A percentile compares a stretch with the other conserved stretches of the same genome.
Conservation (phyloP, 805 yeast genomes). For the Metschnikowia bowlesiae region DNA sequence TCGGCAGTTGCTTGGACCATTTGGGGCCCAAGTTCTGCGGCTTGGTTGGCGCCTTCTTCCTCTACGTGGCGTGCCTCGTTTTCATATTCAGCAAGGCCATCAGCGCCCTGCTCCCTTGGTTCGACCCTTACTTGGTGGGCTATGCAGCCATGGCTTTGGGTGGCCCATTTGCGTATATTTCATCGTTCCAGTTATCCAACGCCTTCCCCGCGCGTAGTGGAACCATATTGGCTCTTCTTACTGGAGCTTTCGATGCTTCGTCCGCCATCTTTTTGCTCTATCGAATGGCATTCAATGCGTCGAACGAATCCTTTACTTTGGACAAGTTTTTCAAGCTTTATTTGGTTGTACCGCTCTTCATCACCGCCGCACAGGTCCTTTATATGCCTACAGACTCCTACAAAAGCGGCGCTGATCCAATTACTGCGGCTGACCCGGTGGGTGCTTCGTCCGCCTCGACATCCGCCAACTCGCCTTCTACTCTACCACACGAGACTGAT, state of each 20-base stretch:
- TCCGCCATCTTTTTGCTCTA: conserved; percentile 51
- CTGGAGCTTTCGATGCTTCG: conserved; percentile 59
- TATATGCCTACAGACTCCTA: conserved; percentile 51
- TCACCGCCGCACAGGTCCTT: conserved; percentile 40
- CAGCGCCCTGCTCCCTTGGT: conserved; percentile 11
- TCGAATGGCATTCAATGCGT: conserved; percentile 34
- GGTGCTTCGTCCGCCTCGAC: no score
- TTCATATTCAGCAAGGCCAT: conserved; percentile 40
- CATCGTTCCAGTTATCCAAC: conserved; percentile 54
- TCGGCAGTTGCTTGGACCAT: conserved; percentile 46
- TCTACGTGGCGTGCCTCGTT: conserved; percentile 42
- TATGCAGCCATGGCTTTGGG: conserved; percentile 53
- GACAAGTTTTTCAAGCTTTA: conserved; percentile 44
- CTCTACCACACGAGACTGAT: conserved; percentile 17
- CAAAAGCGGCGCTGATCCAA: conserved; percentile 30
- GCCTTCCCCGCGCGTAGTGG: conserved; percentile 54
- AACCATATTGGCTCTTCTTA: conserved; percentile 46
- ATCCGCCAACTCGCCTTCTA: no score
- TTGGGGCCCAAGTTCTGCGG: conserved; percentile 55
- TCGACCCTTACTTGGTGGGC: conserved; percentile 52
- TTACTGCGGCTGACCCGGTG: neutral
- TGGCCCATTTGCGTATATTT: conserved; percentile 54
- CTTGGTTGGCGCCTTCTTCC: conserved; percentile 45
- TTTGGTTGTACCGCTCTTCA: conserved; percentile 47
- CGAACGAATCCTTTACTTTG: conserved; percentile 34